Percentiles rank a stretch among this genome's conserved stretches.
phyloP scores from a whole-genome alignment of 2,329 filamentous ascomycete species.

The Fusarium sp. region DNA sequence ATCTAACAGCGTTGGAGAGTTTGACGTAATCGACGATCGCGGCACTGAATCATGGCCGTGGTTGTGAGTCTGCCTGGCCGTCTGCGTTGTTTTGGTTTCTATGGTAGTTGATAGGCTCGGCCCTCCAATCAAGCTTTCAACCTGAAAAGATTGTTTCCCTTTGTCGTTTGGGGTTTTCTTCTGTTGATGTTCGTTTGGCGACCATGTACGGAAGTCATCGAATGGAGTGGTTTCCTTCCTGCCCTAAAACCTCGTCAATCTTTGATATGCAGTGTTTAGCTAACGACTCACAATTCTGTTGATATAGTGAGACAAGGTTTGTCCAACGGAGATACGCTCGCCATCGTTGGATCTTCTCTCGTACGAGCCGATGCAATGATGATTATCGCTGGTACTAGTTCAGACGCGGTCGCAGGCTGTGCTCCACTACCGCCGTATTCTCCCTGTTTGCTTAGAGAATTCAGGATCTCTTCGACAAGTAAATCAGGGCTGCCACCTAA shows the following conservation, averaged over 20 bases:
- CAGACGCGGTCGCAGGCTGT: background rate
- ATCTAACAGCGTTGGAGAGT: too few relatives aligned
- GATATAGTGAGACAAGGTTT: background rate
- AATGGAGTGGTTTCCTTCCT: background rate
- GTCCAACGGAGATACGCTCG: background rate
- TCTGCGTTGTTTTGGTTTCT: background rate
- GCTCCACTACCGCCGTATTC: background rate
- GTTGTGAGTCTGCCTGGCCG: background rate
- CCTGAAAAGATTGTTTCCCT: accelerated
- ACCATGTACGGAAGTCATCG: too few relatives aligned
- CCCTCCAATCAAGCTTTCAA: accelerated
- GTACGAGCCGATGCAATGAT: conserved; percentile 3
- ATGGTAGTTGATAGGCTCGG: background rate
- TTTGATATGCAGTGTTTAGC: accelerated
- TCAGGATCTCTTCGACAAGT: background rate
- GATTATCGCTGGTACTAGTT: background rate
- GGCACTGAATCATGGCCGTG: background rate
- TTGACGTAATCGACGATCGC: background rate
- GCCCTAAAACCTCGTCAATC: background rate
- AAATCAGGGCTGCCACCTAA: background rate
- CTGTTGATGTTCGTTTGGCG: too few relatives aligned
- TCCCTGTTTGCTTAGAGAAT: background rate
- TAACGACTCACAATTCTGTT: background rate
- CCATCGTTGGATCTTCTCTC: background rate
- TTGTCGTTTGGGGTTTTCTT: background rate